Percentiles rank a stretch among this genome's conserved stretches.
These are phyloP conservation scores for Elongisporangium anandrum DNA, from an alignment of 352 stramenopile genomes.

Conservation along the genomic window DNA sequence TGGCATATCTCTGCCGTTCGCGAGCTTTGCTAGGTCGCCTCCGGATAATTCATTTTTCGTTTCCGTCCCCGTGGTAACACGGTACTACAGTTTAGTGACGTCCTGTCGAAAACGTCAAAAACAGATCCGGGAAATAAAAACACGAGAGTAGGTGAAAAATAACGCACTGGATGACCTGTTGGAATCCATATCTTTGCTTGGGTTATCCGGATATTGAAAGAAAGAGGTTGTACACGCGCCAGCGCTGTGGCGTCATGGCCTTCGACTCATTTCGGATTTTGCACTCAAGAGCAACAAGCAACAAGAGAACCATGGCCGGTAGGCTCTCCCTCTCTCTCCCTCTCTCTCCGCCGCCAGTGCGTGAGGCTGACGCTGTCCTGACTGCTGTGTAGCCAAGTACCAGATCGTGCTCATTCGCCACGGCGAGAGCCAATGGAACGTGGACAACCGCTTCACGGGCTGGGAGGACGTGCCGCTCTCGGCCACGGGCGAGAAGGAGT, in stretches of 20 bases:
- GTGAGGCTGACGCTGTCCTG: not conserved
- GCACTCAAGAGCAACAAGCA: not conserved
- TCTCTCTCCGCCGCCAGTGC: too few relatives aligned
- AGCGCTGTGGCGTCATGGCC: not conserved
- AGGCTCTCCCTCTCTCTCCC: not conserved
- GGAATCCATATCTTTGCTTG: not conserved
- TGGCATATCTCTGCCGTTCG: too few relatives aligned
- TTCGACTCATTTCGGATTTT: not conserved
- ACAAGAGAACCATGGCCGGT: not conserved
- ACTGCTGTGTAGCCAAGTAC: conserved; percentile 63
- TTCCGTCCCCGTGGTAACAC: too few relatives aligned
- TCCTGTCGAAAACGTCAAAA: not conserved
- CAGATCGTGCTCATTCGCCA: conserved; percentile 91
- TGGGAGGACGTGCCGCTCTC: conserved; percentile 97
- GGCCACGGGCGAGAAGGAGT: conserved; percentile 86
- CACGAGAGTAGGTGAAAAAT: not conserved
- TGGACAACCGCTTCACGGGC: conserved; percentile 98
- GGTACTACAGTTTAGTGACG: not conserved
- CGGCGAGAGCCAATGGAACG: conserved; percentile 97
- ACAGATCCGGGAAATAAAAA: not conserved
- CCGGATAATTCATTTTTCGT: too few relatives aligned
- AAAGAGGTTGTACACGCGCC: not conserved
- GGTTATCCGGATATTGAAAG: not conserved
- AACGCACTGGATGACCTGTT: not conserved
- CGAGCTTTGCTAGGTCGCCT: too few relatives aligned